A percentile compares a stretch with the other conserved stretches of the same genome.
These are phyloP conservation scores for Pholiota adiposa DNA, from an alignment of 1,284 basidiomycete genomes.

Conservation along the genomic window DNA sequence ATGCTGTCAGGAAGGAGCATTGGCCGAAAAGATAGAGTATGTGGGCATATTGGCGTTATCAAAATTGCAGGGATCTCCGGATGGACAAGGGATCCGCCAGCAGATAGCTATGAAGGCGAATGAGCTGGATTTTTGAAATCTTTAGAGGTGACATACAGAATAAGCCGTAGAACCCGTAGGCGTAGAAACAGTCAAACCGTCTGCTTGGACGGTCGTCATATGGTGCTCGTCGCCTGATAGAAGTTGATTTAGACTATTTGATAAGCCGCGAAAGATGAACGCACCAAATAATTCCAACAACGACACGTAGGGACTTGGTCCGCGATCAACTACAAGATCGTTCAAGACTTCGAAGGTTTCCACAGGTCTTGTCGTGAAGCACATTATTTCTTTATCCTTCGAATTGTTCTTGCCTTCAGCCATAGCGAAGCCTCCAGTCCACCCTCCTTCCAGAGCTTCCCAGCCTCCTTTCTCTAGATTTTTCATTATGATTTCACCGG, in stretches of 20 bases:
- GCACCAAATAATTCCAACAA: conserved; percentile 94
- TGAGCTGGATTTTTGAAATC: neutral
- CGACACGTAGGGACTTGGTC: conserved; percentile 97
- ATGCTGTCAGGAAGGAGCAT: conserved; percentile 99
- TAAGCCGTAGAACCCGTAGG: conserved; percentile 99
- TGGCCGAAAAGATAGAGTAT: conserved; percentile 97
- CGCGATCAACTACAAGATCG: conserved; percentile 97
- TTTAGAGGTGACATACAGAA: conserved; percentile 62
- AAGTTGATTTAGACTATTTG: neutral
- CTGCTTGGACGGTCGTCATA: conserved; percentile 98
- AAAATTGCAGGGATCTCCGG: conserved; percentile 97
- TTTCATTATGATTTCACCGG: conserved; percentile 94
- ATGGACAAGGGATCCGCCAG: conserved; percentile 96
- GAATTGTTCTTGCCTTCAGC: conserved; percentile 43
- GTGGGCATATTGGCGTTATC: conserved; percentile 98
- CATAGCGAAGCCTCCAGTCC: conserved; percentile 44
- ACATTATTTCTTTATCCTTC: conserved; percentile 98
- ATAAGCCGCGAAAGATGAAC: conserved; percentile 31
- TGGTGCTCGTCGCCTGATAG: conserved; percentile 93
- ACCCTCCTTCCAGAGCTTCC: conserved; percentile 90
- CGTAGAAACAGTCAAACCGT: conserved; percentile 95
- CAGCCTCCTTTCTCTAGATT: conserved; percentile 88
- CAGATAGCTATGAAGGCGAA: conserved; percentile 78
- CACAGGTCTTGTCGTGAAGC: conserved; percentile 92
- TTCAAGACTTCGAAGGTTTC: conserved; percentile 99